phyloP scores from a whole-genome alignment of 192 early-diverging fungal genomes.

The Coemansia umbellata region DNA sequence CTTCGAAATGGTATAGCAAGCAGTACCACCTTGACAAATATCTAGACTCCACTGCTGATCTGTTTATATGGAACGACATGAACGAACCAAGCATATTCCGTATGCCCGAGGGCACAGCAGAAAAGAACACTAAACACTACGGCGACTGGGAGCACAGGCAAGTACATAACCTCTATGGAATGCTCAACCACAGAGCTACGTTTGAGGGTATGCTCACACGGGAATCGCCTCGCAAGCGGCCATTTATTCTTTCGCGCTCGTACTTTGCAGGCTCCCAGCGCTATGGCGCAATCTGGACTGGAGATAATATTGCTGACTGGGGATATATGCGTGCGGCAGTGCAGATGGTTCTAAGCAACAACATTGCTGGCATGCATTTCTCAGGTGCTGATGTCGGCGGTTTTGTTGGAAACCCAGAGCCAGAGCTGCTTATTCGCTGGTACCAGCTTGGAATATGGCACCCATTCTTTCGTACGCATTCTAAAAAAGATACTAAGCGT shows the following conservation, averaged over 20 bases:
- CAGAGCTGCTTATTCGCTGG: conserved; percentile 88
- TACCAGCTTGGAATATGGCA: conserved; percentile 94
- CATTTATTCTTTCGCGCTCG: conserved; percentile 91
- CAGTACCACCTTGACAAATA: conserved; percentile 79
- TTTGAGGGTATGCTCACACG: conserved; percentile 72
- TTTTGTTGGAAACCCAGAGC: conserved; percentile 93
- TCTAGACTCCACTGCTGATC: conserved; percentile 68
- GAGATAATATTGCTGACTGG: conserved; percentile 93
- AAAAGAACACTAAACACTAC: conserved; percentile 86
- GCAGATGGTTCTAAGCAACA: conserved; percentile 88
- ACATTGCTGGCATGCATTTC: conserved; percentile 83
- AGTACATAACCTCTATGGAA: conserved; percentile 92
- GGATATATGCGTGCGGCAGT: conserved; percentile 72
- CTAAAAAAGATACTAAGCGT: conserved; percentile 93
- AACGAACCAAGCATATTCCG: conserved; percentile 96
- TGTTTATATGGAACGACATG: conserved; percentile 99
- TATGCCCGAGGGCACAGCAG: conserved; percentile 94
- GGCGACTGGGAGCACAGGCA: conserved; percentile 89
- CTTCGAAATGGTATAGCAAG: conserved; percentile 74
- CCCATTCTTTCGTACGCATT: conserved; percentile 97
- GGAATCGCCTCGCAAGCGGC: conserved; percentile 58
- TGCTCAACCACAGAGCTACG: conserved; percentile 83
- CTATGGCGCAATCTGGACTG: conserved; percentile 97
- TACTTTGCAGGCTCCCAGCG: conserved; percentile 97
- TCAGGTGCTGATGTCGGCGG: conserved; percentile 94